A percentile compares a stretch with the other conserved stretches of the same genome.
Evolutionary conservation across 495 filamentous ascomycete species (phyloP).

Genomic region (Aspergillus bridgeri): DNA sequence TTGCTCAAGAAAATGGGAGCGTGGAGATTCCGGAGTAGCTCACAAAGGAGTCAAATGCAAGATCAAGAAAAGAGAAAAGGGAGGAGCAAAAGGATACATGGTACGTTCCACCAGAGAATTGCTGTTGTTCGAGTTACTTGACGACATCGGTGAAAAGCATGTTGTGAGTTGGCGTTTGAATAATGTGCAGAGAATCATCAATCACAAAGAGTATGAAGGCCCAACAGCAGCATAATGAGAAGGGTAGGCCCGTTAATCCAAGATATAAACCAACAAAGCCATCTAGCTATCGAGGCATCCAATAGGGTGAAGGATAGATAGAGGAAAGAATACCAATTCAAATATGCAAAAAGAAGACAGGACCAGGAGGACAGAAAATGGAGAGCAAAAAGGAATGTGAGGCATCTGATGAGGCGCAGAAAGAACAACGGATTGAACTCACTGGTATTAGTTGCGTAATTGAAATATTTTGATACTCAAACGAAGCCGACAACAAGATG

Average conservation of each 20-base stretch:
- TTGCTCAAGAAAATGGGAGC: not conserved
- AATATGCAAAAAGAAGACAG: not conserved
- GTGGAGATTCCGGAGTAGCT: not conserved
- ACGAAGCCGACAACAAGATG: constrained; percentile 6
- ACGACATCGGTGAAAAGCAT: not conserved
- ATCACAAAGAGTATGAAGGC: not conserved
- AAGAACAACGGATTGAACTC: not conserved
- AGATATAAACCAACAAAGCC: not conserved
- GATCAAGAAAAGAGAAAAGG: not conserved
- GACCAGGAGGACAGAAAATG: not conserved
- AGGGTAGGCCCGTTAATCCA: not conserved
- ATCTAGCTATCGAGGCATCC: not conserved
- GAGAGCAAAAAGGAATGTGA: not conserved
- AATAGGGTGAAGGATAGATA: not conserved
- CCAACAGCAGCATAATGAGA: not conserved
- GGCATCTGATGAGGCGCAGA: not conserved
- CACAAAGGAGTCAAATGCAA: not conserved
- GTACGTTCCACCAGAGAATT: constrained; percentile 7
- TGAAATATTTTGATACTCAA: too few relatives aligned
- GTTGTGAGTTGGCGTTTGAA: not conserved
- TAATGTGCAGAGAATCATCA: not conserved
- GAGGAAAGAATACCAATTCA: too few relatives aligned
- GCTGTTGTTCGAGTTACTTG: constrained; percentile 13
- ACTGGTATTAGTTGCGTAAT: not conserved
- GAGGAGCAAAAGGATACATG: constrained; percentile 19